These are phyloP conservation scores for Phytophthora nicotianae DNA, from an alignment of 352 stramenopile species.

Conservation along the genomic window DNA sequence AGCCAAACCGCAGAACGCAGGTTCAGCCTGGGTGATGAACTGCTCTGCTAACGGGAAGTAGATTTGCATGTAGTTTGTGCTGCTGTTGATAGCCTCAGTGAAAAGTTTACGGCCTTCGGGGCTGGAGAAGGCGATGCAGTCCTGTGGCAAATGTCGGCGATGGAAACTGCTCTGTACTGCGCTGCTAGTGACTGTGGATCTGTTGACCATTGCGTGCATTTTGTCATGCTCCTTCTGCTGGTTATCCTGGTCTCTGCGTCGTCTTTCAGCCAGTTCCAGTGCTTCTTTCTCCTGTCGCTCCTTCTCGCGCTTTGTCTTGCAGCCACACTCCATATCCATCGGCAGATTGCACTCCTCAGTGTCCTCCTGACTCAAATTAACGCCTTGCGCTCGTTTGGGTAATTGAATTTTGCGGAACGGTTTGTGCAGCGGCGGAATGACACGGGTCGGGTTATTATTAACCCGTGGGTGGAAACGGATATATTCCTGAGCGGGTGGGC, in stretches of 20 bases:
- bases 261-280: conserved; percentile 26
- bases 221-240: conserved; percentile 17
- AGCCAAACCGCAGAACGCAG: conserved; percentile 90
- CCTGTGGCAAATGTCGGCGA: conserved; percentile 75
- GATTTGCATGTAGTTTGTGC: conserved; percentile 79
- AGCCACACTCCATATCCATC: conserved; percentile 59
- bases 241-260: conserved; percentile 8
- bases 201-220: conserved; percentile 17
- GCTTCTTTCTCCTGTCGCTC: conserved; percentile 43
- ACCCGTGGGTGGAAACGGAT: conserved; percentile 21
- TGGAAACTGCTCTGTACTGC: conserved; percentile 80
- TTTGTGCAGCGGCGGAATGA: conserved; percentile 25
- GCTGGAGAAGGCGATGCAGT: conserved; percentile 89
- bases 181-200: conserved; percentile 75
- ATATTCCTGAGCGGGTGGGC: conserved; percentile 10
- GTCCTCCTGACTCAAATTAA: conserved; percentile 3
- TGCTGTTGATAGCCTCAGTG: conserved; percentile 66
- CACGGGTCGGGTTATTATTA: conserved; percentile 14
- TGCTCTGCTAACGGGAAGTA: conserved; percentile 94
- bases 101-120: conserved; percentile 87
- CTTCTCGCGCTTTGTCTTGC: conserved; percentile 49
- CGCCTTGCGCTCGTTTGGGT: conserved; percentile 1
- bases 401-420: conserved; percentile 35
- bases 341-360: conserved; percentile 43
- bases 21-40: conserved; percentile 92